A percentile compares a stretch with the other conserved stretches of the same genome.
These are phyloP conservation scores for Boletus tylopilopsis DNA, from an alignment of 768 basidiomycete species.

Conservation along the genomic window DNA sequence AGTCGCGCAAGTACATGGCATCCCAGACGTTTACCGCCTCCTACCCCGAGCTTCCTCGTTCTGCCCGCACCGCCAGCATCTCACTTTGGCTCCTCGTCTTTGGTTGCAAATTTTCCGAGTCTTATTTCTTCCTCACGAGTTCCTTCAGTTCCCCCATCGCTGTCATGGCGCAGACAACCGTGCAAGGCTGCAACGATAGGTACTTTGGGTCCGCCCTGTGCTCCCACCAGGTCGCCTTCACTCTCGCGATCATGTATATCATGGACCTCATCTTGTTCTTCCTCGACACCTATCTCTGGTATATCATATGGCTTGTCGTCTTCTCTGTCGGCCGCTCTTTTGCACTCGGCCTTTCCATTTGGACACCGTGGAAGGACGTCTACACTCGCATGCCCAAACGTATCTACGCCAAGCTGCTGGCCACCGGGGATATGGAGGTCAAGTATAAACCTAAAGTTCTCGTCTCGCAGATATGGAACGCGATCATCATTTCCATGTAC, in stretches of 20 bases:
- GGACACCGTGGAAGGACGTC: constrained; percentile 99
- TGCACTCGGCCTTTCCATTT: constrained; percentile 89
- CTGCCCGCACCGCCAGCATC: constrained; percentile 80
- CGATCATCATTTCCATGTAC: constrained; percentile 99
- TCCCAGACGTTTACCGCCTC: constrained; percentile 99
- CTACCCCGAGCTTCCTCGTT: constrained; percentile 74
- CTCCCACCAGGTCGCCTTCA: constrained; percentile 89
- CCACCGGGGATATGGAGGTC: constrained; percentile 97
- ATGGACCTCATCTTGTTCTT: constrained; percentile 99
- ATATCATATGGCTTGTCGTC: constrained; percentile 97
- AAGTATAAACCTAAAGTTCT: constrained; percentile 99
- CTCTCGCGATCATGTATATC: constrained; percentile 96
- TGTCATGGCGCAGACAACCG: constrained; percentile 94
- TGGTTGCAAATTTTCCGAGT: constrained; percentile 94
- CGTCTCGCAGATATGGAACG: constrained; percentile 99
- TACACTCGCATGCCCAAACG: constrained; percentile 95
- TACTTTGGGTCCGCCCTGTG: constrained; percentile 80
- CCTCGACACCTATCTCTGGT: constrained; percentile 99
- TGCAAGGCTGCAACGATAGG: constrained; percentile 85
- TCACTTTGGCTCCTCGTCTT: constrained; percentile 90
- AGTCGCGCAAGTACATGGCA: constrained; percentile 97
- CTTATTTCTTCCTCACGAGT: constrained; percentile 96
- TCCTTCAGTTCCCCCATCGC: constrained; percentile 96
- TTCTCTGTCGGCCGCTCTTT: constrained; percentile 92
- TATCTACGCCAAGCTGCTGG: constrained; percentile 95